Evolutionary conservation across 257 asterid species (phyloP).

Genomic region (Cruciata laevipes): DNA sequence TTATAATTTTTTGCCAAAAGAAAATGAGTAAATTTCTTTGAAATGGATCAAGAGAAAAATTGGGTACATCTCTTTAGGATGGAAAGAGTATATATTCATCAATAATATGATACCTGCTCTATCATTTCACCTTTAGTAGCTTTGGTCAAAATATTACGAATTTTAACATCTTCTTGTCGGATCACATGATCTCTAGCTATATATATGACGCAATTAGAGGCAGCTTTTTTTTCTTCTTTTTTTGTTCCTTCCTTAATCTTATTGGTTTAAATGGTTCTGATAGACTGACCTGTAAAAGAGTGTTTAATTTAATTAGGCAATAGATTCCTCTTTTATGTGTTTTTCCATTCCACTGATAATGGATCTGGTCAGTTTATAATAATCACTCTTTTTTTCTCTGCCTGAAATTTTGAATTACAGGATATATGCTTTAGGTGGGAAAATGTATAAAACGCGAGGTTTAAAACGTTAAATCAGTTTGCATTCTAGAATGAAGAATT

Average conservation of each 20-base stretch:
- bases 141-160: background rate
- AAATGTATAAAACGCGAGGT: too few relatives aligned
- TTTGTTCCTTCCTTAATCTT: background rate
- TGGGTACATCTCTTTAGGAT: too few relatives aligned
- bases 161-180: background rate
- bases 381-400: too few relatives aligned
- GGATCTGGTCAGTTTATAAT: too few relatives aligned
- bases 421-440: too few relatives aligned
- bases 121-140: background rate
- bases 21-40: too few relatives aligned
- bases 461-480: too few relatives aligned
- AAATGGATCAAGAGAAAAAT: too few relatives aligned
- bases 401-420: too few relatives aligned
- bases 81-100: too few relatives aligned
- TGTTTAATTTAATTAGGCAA: background rate
- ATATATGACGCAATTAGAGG: background rate
- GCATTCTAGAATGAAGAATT: background rate
- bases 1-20: too few relatives aligned
- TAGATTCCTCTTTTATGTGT: background rate
- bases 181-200: background rate
- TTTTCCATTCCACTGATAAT: background rate
- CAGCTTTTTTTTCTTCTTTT: background rate
- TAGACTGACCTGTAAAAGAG: background rate
- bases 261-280: slow-evolving; percentile 3
- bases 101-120: slow-evolving; percentile 14